Evolutionary conservation across 352 stramenopile genomes (phyloP), one percentile per base, ranked within the genome.

Genomic region (Pythium volutum): DNA sequence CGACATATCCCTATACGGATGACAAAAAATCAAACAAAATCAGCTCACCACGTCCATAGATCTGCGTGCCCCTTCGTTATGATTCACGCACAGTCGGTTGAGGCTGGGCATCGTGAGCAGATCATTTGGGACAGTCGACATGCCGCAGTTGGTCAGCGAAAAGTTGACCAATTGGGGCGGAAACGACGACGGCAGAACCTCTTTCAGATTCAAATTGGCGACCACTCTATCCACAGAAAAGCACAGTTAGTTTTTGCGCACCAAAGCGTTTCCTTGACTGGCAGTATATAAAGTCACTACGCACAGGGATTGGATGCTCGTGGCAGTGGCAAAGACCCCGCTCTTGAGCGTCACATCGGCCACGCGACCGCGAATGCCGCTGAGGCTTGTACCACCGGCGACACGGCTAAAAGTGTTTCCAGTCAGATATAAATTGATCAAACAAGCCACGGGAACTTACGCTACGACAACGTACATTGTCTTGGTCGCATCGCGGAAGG

Each of bases 111-210:
- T 85, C 20, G 66, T 63, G 34, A 71, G 59, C 31, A 89, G 33
- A 51, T 89, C 79, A 14, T 73, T 75, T 11, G 79, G 79, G 64
- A 83, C 74, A 3, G 66, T 75, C 23, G 69, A 78, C 29, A 85
- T 64, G 26, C 78, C 58, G 52, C 79, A 89, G 63, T 89, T 89
- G 33, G 66, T 68, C 54, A 89, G 59, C n/a, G 74, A 81, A 11
- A 89, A 70, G 31, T 87, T 76, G 53, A 77, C 57, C 27, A 79
- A 47, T 36, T 74, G 48, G 23, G 75, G 67, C 5, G 79, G 79
- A 48, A 87, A 84, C 15, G 79, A 79, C 16, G 73, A 83, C 29
- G 75, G 69, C 0, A 67, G 45, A 48, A 77, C 67, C 31, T 68
- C 34, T 14, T 74, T 67, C 23, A 89, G 69, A 31, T 74, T 65